phyloP scores from a whole-genome alignment of 2,329 filamentous ascomycete genomes.

The Fusarium irregulare region DNA sequence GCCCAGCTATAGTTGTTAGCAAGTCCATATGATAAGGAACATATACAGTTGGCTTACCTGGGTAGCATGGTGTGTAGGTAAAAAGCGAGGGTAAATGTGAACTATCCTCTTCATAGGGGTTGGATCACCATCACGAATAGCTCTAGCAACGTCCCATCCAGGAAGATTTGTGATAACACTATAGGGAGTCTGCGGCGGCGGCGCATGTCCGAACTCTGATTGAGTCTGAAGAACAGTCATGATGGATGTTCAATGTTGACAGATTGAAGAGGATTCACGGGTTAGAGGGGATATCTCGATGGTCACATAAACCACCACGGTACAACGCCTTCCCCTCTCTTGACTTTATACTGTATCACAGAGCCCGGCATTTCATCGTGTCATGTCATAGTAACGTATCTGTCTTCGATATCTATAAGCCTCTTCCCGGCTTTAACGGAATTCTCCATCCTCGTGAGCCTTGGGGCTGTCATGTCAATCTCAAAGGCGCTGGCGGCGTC shows the following conservation, averaged over 20 bases:
- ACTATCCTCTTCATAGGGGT: constrained; percentile 50
- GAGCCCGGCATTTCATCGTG: background rate
- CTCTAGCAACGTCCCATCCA: constrained; percentile 55
- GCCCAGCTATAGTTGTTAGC: constrained; percentile 50
- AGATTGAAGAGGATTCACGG: too few relatives aligned
- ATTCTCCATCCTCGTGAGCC: background rate
- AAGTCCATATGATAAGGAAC: too few relatives aligned
- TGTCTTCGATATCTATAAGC: background rate
- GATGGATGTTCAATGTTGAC: constrained; percentile 12
- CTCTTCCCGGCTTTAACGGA: too few relatives aligned
- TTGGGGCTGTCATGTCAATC: background rate
- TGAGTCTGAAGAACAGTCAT: constrained; percentile 55
- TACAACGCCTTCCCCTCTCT: background rate
- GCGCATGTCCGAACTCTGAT: constrained; percentile 57
- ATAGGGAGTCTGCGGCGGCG: constrained; percentile 60
- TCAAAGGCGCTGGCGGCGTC: background rate
- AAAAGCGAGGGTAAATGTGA: constrained; percentile 61
- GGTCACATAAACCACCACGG: background rate
- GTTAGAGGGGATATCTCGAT: background rate
- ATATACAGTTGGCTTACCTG: constrained; percentile 41
- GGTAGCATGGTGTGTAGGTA: constrained; percentile 53
- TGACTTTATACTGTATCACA: background rate
- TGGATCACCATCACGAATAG: constrained; percentile 56
- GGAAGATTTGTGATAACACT: constrained; percentile 60
- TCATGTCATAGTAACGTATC: background rate